Evolutionary conservation across 2,329 filamentous ascomycete species (phyloP), one percentile per base, ranked within the genome.

Genomic region (Ophiocordyceps camponoti-leonardi): DNA sequence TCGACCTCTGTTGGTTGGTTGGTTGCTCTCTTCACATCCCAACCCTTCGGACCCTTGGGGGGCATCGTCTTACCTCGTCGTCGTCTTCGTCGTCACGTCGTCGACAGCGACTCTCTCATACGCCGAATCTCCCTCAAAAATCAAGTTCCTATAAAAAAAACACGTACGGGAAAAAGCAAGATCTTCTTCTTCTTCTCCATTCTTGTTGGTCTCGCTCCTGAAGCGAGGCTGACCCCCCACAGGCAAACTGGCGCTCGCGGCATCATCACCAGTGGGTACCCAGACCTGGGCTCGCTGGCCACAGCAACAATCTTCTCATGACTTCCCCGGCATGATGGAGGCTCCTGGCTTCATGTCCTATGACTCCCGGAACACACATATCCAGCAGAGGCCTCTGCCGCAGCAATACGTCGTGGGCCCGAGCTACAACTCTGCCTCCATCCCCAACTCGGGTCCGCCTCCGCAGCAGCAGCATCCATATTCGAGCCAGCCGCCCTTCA

Each of bases 241-340:
- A 33, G 46, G 41, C 52, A 55, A 50, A 48, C 63, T 77, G 70
- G 68, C 69, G 52, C 64, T 73, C n/a, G n/a, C n/a, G 53, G 63
- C 67, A 47, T 61, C 66, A 55, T 65, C 69, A 54, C 57, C 66
- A 46, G 59, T 67, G 48, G 61, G 61, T 42, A 54, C 63, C 51
- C 61, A 67, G 45, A 63, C 60, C 61, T 79, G 75, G 76, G 68
- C 65, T 53, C 71, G 71, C 52, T 77, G 72, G 69, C 60, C 67
- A 51, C 59, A 69, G 48, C 71, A 74, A 40, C 66, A 26, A 26
- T 4, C 73, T 41, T 61, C 60, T 14, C 53, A 58, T 43, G 68
- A 71, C 35, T 75, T 72, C 52, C 49, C 56, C 48, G 23, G 23
- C 23, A 65, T 72, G 57, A 68, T 75, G 64, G 68, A 71, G 43